A percentile compares a stretch with the other conserved stretches of the same genome.
These are phyloP conservation scores for Glycine tomentella DNA, from an alignment of 306 rosid species.

Conservation along the genomic window DNA sequence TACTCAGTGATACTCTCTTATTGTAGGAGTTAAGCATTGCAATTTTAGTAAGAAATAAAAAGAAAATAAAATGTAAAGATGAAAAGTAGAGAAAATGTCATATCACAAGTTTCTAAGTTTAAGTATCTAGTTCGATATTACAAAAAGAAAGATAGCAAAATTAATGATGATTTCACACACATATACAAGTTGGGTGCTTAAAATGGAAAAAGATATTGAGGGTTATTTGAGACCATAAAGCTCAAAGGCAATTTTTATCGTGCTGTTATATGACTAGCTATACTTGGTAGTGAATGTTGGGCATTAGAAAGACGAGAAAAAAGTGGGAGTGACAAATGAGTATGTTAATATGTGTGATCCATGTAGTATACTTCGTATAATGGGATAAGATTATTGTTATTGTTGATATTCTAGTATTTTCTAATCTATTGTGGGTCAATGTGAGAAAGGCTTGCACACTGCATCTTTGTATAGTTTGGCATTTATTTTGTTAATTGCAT, in stretches of 20 bases:
- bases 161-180: neutral
- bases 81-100: neutral
- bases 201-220: neutral
- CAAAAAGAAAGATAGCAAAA: neutral
- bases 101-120: neutral
- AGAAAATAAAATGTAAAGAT: neutral
- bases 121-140: neutral
- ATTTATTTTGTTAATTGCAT: neutral
- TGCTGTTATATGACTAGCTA: neutral
- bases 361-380: neutral
- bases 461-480: conserved; percentile 14
- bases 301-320: neutral
- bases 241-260: neutral
- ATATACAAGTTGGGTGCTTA: neutral
- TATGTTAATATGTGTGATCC: neutral
- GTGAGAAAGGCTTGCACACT: conserved; percentile 2
- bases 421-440: neutral
- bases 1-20: neutral
- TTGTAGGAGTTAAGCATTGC: neutral
- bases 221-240: neutral
- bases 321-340: neutral
- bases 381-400: neutral
- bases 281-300: neutral
- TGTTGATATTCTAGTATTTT: neutral
- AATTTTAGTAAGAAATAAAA: neutral